phyloP scores from a whole-genome alignment of 2,329 filamentous ascomycete species.

The Tolypocladium sp. region DNA sequence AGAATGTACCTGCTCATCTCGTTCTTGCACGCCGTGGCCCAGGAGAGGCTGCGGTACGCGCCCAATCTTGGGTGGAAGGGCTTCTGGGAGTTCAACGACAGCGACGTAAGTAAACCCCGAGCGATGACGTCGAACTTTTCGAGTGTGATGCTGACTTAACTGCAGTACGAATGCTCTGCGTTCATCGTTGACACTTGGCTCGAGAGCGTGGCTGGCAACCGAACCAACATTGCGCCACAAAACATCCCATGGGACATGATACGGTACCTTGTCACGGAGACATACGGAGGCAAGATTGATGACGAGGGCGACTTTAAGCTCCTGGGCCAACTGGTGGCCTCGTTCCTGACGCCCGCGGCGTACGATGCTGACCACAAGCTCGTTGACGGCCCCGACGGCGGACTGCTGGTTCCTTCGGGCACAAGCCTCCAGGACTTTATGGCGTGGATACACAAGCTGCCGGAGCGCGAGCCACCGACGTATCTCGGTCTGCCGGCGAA shows the following conservation, averaged over 20 bases:
- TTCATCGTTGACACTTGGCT: conserved; percentile 96
- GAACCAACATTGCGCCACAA: conserved; percentile 85
- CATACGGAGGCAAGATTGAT: conserved; percentile 96
- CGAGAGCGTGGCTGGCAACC: conserved; percentile 69
- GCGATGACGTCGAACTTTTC: neutral
- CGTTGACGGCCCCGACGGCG: conserved; percentile 56
- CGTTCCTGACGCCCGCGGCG: conserved; percentile 74
- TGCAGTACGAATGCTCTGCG: conserved; percentile 88
- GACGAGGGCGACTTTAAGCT: conserved; percentile 74
- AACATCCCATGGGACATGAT: conserved; percentile 98
- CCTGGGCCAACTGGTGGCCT: conserved; percentile 63
- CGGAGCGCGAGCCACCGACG: conserved; percentile 91
- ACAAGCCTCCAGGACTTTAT: conserved; percentile 81
- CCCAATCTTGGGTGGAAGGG: conserved; percentile 94
- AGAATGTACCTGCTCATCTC: conserved; percentile 84
- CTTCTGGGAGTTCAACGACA: conserved; percentile 99
- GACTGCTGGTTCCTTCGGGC: conserved; percentile 66
- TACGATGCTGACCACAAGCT: conserved; percentile 91
- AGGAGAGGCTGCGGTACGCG: conserved; percentile 89
- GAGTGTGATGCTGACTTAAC: conserved; percentile 4
- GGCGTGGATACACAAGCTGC: conserved; percentile 82
- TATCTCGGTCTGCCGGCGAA: conserved; percentile 91
- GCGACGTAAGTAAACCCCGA: conserved; percentile 64
- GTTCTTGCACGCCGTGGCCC: conserved; percentile 91
- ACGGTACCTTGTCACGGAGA: conserved; percentile 80